Evolutionary conservation across 495 filamentous ascomycete species (phyloP).

Genomic region (Letharia lupina): DNA sequence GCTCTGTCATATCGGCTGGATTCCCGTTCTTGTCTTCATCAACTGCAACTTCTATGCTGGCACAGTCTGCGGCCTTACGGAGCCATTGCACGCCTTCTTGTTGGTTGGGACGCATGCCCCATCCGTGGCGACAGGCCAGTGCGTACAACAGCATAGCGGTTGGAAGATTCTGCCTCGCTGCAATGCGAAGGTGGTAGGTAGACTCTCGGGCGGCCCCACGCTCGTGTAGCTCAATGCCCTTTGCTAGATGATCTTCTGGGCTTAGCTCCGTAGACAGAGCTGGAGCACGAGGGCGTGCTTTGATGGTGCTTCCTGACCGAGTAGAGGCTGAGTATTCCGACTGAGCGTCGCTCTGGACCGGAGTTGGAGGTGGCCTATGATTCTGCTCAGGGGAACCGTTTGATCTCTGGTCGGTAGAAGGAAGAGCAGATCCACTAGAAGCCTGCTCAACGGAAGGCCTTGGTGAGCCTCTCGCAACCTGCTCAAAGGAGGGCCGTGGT

Average conservation of each 20-base stretch:
- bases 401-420: constrained; percentile 25
- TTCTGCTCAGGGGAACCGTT: constrained; percentile 37
- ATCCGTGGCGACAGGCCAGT: constrained; percentile 92
- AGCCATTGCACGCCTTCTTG: constrained; percentile 85
- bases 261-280: constrained; percentile 48
- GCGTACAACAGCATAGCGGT: constrained; percentile 95
- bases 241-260: constrained; percentile 77
- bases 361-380: constrained; percentile 28
- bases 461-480: constrained; percentile 25
- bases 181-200: constrained; percentile 89
- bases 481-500: constrained; percentile 21
- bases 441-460: constrained; percentile 41
- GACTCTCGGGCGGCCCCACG: constrained; percentile 79
- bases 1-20: constrained; percentile 53
- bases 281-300: constrained; percentile 35
- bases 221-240: constrained; percentile 83
- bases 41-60: constrained; percentile 69
- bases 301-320: constrained; percentile 58
- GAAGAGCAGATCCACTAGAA: constrained; percentile 7
- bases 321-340: constrained; percentile 50
- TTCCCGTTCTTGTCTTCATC: constrained; percentile 59
- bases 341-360: constrained; percentile 34
- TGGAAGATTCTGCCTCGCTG: constrained; percentile 74
- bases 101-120: constrained; percentile 91
- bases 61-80: constrained; percentile 79